These are phyloP conservation scores for Fimicolochytrium jonesii DNA, from an alignment of 192 early-diverging fungal genomes.

Conservation along the genomic window DNA sequence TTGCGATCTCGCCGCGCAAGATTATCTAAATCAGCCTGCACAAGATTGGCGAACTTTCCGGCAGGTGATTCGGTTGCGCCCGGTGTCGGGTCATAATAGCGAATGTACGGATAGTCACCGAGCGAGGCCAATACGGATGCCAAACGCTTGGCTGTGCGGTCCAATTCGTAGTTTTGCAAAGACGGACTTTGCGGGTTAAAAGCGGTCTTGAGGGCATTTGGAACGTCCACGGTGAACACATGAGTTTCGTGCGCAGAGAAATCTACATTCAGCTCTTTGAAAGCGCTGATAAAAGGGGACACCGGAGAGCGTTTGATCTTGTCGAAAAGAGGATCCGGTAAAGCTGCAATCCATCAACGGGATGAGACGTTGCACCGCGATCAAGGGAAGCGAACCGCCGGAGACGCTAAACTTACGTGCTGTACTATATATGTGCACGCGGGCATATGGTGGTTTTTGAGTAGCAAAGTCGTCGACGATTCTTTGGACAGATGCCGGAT, in stretches of 20 bases:
- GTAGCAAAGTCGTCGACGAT: slow-evolving; percentile 49
- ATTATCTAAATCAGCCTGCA: slow-evolving; percentile 84
- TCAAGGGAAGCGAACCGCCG: too few species aligned
- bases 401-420: slow-evolving; percentile 11
- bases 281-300: slow-evolving; percentile 26
- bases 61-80: slow-evolving; percentile 1
- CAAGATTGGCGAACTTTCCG: slow-evolving; percentile 70
- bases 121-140: slow-evolving; percentile 81
- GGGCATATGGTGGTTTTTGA: slow-evolving; percentile 37
- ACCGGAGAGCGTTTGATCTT: slow-evolving; percentile 54
- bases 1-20: slow-evolving; percentile 62
- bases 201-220: slow-evolving; percentile 29
- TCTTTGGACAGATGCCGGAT: slow-evolving; percentile 37
- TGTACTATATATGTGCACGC: slow-evolving; percentile 26
- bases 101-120: slow-evolving; percentile 87
- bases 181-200: slow-evolving; percentile 38
- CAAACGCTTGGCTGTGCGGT: slow-evolving; percentile 43
- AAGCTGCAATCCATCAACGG: too few species aligned
- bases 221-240: slow-evolving; percentile 46
- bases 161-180: slow-evolving; percentile 29
- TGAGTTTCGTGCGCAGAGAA: slow-evolving; percentile 50
- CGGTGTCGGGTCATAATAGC: slow-evolving; percentile 80
- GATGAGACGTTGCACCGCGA: too few species aligned
- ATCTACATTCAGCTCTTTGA: slow-evolving; percentile 50
- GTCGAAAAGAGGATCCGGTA: slow-evolving; percentile 62